Evolutionary conservation across 768 basidiomycete genomes (phyloP), one percentile per base, ranked within the genome.

Genomic region (Kondoa malvinella): DNA sequence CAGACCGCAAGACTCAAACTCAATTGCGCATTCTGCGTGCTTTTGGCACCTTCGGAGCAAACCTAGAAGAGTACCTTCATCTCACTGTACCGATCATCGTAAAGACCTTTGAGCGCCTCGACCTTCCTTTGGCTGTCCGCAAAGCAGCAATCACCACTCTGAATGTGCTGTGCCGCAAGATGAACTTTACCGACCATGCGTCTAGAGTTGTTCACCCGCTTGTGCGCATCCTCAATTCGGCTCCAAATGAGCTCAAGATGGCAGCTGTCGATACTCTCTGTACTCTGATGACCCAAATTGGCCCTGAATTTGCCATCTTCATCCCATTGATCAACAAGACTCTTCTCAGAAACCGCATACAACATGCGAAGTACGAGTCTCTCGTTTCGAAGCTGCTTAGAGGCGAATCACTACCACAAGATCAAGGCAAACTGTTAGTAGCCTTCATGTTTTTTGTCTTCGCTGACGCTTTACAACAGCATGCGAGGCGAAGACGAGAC

Each of bases 181-280:
- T 97, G 72, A 96, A 97, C 78, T 96, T 99, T 75, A 91, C 90
- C 2, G 95, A 97, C 74, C 94, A 97, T 71, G 91, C 95, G 26
- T 94, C 91, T 12, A 85, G 94, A 27, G 95, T 97, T 73, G 89
- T 99, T 4, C 95, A 97, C 73, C 92, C 95, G 2, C 81, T 99
- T 29, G 87, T 90, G 56, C 83, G 95, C 40, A 88, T 96, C 1
- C 79, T 99, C 67, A 86, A 82, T 71, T 71, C 70, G 32, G 87
- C 87, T 68, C 73, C 74, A 0, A 34, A 71, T 34, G 92, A 96
- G 68, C 79, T 97, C 60, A 82, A 89, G 26, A 83, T 83, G 77
- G 84, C 87, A 0, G 88, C 92, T 4, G 87, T 97, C 85, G 92
- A 96, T 69, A 89, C 92, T 0, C 79, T 99, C 1, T 95, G 90